Conservation (phyloP, 192 early-diverging fungal species). For the Coemansia sp. region DNA sequence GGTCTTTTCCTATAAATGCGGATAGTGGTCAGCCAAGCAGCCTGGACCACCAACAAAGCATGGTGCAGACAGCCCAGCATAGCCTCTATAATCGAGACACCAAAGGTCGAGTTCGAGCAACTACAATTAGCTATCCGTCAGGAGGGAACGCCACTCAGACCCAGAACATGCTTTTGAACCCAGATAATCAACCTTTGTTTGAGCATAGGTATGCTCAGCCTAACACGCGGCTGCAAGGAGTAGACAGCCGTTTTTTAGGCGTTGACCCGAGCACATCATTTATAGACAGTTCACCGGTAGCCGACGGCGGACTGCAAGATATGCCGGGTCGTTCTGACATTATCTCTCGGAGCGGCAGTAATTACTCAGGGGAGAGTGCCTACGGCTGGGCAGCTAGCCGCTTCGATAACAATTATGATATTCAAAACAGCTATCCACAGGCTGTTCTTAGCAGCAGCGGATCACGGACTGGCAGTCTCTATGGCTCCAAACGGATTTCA, state of each 20-base stretch:
- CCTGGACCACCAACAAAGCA: not conserved
- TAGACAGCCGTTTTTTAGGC: conserved; percentile 51
- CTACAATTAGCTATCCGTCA: conserved; percentile 19
- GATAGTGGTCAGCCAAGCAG: conserved; percentile 8
- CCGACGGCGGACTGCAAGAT: conserved; percentile 35
- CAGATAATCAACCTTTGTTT: not conserved
- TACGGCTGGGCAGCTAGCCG: conserved; percentile 37
- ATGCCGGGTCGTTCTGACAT: conserved; percentile 45
- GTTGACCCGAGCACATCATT: conserved; percentile 56
- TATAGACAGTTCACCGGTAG: conserved; percentile 23
- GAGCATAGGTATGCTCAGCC: conserved; percentile 11
- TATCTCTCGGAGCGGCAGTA: conserved; percentile 34
- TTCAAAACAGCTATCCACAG: conserved; percentile 11
- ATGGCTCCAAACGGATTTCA: conserved; percentile 17
- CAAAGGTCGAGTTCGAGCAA: conserved; percentile 16
- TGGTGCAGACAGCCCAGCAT: conserved; percentile 9
- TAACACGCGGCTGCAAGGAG: conserved; percentile 10
- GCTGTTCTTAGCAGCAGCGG: conserved; percentile 28
- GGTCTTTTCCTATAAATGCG: conserved; percentile 24
- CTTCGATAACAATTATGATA: conserved; percentile 23
- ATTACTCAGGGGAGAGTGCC: conserved; percentile 37
- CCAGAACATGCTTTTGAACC: not conserved
- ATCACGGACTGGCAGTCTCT: conserved; percentile 23
- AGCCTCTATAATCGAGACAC: conserved; percentile 7
- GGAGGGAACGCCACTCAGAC: not conserved